phyloP scores from a whole-genome alignment of 768 basidiomycete species.

The Lanmaoa rubissima region DNA sequence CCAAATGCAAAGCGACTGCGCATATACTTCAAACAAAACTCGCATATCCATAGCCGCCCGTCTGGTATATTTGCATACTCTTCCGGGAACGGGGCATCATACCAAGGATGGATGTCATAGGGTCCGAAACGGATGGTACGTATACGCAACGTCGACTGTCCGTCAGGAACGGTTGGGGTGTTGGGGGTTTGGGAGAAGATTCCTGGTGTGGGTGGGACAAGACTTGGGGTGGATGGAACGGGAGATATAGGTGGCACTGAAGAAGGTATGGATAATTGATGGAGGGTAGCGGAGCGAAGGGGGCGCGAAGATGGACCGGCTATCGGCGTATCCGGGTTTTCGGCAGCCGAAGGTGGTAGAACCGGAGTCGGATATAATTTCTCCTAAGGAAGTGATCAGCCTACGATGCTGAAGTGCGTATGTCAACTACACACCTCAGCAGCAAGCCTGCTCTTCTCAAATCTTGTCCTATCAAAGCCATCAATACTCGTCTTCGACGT shows the following conservation, averaged over 20 bases:
- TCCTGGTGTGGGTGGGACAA: slow-evolving; percentile 34
- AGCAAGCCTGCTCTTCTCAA: slow-evolving; percentile 64
- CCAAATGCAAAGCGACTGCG: slow-evolving; percentile 85
- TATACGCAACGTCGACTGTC: slow-evolving; percentile 57
- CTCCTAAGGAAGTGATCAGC: slow-evolving; percentile 34
- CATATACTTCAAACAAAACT: slow-evolving; percentile 98
- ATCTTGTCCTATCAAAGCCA: slow-evolving; percentile 60
- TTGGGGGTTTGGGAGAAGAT: slow-evolving; percentile 32
- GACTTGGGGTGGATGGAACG: slow-evolving; percentile 37
- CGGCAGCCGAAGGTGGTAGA: slow-evolving; percentile 31
- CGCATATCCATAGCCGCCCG: slow-evolving; percentile 93
- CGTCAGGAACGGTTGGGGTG: slow-evolving; percentile 23
- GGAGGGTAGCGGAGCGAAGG: slow-evolving; percentile 55
- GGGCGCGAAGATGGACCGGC: slow-evolving; percentile 61
- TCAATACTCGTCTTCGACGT: slow-evolving; percentile 64
- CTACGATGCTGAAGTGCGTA: background rate
- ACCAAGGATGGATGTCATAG: slow-evolving; percentile 97
- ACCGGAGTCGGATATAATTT: slow-evolving; percentile 48
- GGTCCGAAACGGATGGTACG: slow-evolving; percentile 86
- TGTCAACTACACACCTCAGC: slow-evolving; percentile 61
- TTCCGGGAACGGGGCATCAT: slow-evolving; percentile 97
- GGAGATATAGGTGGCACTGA: slow-evolving; percentile 34
- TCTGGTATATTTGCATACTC: slow-evolving; percentile 93
- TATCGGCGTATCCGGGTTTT: slow-evolving; percentile 37
- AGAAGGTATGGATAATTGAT: slow-evolving; percentile 35